A percentile compares a stretch with the other conserved stretches of the same genome.
phyloP scores from a whole-genome alignment of 768 basidiomycete species.

The Calocybe gangraenosa region DNA sequence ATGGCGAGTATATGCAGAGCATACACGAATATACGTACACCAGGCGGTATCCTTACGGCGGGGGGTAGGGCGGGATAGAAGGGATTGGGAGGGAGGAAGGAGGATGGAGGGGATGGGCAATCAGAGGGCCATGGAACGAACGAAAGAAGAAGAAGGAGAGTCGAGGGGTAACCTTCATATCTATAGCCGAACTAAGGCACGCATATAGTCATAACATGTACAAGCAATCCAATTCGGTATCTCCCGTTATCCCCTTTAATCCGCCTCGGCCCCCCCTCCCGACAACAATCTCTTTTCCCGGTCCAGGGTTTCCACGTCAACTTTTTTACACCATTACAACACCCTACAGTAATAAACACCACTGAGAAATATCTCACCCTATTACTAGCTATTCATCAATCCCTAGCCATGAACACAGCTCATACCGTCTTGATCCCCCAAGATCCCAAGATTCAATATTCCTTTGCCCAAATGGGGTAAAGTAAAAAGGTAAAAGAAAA shows the following conservation, averaged over 20 bases:
- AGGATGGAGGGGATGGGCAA: constrained; percentile 9
- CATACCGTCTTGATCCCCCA: too few species aligned
- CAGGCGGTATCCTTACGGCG: constrained; percentile 51
- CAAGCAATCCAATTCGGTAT: constrained; percentile 7
- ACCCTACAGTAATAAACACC: too few species aligned
- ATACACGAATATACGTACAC: constrained; percentile 23
- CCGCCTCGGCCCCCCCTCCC: neutral
- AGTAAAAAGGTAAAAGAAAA: too few species aligned
- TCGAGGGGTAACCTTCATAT: constrained; percentile 10
- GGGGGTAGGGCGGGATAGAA: constrained; percentile 31
- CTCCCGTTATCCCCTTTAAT: neutral
- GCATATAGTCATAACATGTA: neutral
- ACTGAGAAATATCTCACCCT: too few species aligned
- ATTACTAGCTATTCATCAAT: too few species aligned
- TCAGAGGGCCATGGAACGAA: constrained; percentile 19
- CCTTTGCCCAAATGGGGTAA: too few species aligned
- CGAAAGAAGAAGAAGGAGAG: neutral
- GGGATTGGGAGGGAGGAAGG: constrained; percentile 6
- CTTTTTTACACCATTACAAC: too few species aligned
- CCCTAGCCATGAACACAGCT: too few species aligned
- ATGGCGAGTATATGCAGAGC: constrained; percentile 6
- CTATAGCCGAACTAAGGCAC: constrained; percentile 16
- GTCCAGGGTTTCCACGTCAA: too few species aligned
- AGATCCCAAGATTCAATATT: too few species aligned
- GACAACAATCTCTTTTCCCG: too few species aligned